Base-by-base conservation (phyloP, 176 grass and related monocot species). In the Eleusine coracana region DNA sequence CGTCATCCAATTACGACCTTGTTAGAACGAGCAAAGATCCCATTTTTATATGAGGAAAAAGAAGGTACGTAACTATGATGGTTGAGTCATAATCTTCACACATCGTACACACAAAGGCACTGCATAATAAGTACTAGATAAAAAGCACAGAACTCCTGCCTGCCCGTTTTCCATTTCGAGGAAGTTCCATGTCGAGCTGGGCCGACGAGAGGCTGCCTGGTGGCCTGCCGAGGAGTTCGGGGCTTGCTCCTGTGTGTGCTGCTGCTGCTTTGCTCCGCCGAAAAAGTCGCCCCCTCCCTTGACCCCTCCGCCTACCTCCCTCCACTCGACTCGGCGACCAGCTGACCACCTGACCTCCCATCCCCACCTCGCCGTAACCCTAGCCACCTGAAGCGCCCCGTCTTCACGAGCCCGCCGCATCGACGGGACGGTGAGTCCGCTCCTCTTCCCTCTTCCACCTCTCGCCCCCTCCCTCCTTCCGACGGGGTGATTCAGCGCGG, bases 391-490 rank as follows among this genome's bases (percentile, higher is more conserved):
- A 46, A 13, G 51, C 9, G 13, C n/a, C 10, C 36, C 21, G 1
- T 1, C 14, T 10, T 69, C 70, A 65, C 37, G 80, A 9, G 80
- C n/a, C 38, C 4, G 64, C 74, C 73, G 73, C 42, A 25, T 54
- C 17, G 39, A 34, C 9, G 18, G 45, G 61, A 56, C 20, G 65
- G 74, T 70, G 75, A 50, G 83, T 50, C 83, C 40, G n/a, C 11
- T 20, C 44, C 11, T 1, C 31, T 17, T 10, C 39, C 20, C 6
- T 2, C 10, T 9, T 7, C 6, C 50, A 2, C 5, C 13, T 10
- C 29, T 41, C 48, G 10, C 0, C 13, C 5, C 29, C 16, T 55
- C 4, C 14, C 7, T 34, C 0, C 8, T 1, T 3, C 18, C 5
- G 59, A 18, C 17, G 74, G 70, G 34, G n/a, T 5, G 61, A 8